A percentile compares a stretch with the other conserved stretches of the same genome.
These are phyloP conservation scores for Leucocoprinus sp. DNA, from an alignment of 768 basidiomycete species.

Conservation along the genomic window DNA sequence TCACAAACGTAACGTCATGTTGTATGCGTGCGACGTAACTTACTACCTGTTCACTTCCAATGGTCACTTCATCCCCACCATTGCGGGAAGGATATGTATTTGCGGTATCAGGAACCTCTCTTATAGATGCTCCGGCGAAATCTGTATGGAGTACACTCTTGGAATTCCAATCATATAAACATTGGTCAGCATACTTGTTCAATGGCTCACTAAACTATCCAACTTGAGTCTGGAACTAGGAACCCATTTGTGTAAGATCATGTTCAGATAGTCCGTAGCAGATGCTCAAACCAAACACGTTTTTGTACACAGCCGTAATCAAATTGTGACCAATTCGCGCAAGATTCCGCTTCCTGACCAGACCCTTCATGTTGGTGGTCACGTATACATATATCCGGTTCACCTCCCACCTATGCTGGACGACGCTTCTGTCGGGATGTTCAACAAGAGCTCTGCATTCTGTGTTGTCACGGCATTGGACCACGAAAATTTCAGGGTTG, in stretches of 20 bases:
- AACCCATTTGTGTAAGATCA: slow-evolving; percentile 55
- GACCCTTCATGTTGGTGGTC: slow-evolving; percentile 38
- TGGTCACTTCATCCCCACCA: slow-evolving; percentile 25
- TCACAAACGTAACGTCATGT: no score
- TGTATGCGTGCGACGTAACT: no score
- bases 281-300: slow-evolving; percentile 1
- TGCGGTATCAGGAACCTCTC: slow-evolving; percentile 32
- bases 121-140: slow-evolving; percentile 55
- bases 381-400: slow-evolving; percentile 39
- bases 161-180: slow-evolving; percentile 53
- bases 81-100: slow-evolving; percentile 36
- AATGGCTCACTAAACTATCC: slow-evolving; percentile 1
- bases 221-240: slow-evolving; percentile 28
- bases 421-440: slow-evolving; percentile 25
- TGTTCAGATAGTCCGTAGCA: not conserved
- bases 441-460: slow-evolving; percentile 32
- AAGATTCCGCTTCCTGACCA: slow-evolving; percentile 37
- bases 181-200: slow-evolving; percentile 38
- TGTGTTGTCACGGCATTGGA: slow-evolving; percentile 44
- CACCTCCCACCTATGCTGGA: slow-evolving; percentile 56
- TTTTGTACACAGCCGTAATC: slow-evolving; percentile 36
- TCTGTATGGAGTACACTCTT: slow-evolving; percentile 53
- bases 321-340: slow-evolving; percentile 27
- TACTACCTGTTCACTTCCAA: no score
- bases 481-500: slow-evolving; percentile 41